Base-by-base conservation (phyloP, 2,329 filamentous ascomycete genomes). In the Hirsutella thompsonii region DNA sequence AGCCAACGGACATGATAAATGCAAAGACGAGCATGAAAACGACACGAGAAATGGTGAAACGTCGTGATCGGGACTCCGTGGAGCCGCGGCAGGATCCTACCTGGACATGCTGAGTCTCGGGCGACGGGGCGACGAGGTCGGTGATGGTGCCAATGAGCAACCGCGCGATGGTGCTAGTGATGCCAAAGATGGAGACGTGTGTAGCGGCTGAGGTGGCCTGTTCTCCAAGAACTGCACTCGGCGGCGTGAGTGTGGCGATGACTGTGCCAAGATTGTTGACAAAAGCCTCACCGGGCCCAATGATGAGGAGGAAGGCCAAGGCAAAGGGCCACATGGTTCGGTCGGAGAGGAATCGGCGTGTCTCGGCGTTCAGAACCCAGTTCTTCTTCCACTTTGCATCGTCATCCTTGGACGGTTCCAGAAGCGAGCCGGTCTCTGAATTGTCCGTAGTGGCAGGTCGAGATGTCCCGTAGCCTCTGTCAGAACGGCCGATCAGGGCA, bases 211-310 rank as follows among this genome's bases (percentile, higher is more conserved):
- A 74, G 37, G 81, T 77, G 50, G 67, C 58, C 18, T 52, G 47
- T 40, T 64, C 55, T 3, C 57, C 50, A 13, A 38, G 14, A 38
- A 61, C 57, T 36, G 65, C 58, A 16, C 70, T 55, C 6, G 76
- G 79, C 13, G 73, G 74, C 36, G 84, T 85, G 3, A 95, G 69
- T 0, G 90, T 94, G 49, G 84, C 82, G 51, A 96, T 89, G 46
- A 98, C 81, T 20, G 89, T 95, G 29, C 92, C 92, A 9, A 98
- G 68, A 53, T 96, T 98, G 64, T 96, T 98, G 63, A 96, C 88
- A 59, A 95, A 98, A 10, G 90, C 85, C 62, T 98, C 92, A n/a
- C 89, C 90, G 0, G 92, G 90, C 0, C 92, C 92, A 41, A 89
- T 85, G 51, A 94, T 85, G 47, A 96, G 74, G 60, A 96, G 86